Conservation (phyloP, 306 rosid species). For the Prunus mongolica region DNA sequence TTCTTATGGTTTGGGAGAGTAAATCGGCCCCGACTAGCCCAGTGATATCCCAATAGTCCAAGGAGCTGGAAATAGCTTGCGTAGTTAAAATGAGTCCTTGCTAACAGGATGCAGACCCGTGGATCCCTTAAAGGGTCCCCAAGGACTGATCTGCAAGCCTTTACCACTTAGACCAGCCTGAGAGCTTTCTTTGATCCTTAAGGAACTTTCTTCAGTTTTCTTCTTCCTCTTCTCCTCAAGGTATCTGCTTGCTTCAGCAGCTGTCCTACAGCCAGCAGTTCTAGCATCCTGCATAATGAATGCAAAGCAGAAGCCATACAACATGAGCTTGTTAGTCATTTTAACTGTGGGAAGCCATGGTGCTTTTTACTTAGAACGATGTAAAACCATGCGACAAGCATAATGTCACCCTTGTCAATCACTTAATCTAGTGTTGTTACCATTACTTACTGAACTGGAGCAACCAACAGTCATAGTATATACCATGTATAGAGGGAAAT, state of each 20-base stretch:
- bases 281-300: slow-evolving; percentile 64
- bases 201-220: slow-evolving; percentile 40
- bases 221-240: slow-evolving; percentile 49
- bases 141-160: slow-evolving; percentile 36
- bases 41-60: slow-evolving; percentile 68
- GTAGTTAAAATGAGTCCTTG: slow-evolving; percentile 36
- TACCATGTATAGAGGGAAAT: neutral
- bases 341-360: neutral
- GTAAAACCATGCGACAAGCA: neutral
- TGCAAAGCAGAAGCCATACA: neutral
- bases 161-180: slow-evolving; percentile 41
- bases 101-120: slow-evolving; percentile 21
- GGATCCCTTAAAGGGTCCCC: slow-evolving; percentile 35
- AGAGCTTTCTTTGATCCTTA: slow-evolving; percentile 37
- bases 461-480: neutral
- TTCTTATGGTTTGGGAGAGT: slow-evolving; percentile 67
- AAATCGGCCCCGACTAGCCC: slow-evolving; percentile 59
- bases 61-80: slow-evolving; percentile 33
- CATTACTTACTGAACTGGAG: neutral
- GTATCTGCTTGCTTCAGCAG: slow-evolving; percentile 51
- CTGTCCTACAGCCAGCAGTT: slow-evolving; percentile 69
- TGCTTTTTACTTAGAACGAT: neutral
- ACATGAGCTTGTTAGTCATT: neutral
- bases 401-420: no score
- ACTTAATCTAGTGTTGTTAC: neutral